Conservation (phyloP, 345 rosid genomes). For the Cochlearia excelsa region DNA sequence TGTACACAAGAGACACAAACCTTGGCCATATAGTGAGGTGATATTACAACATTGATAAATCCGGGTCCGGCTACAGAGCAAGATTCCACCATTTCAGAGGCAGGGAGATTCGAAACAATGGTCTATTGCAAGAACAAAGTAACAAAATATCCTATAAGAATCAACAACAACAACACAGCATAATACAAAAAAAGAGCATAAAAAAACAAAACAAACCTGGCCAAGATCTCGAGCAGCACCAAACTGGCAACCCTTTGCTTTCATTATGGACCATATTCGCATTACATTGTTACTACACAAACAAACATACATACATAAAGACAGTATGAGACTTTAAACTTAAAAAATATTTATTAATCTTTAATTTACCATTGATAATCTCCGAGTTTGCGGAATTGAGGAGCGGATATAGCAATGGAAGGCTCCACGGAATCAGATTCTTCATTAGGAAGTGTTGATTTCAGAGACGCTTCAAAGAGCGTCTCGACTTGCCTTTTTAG, state of each 20-base stretch:
- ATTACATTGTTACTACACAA: constrained; percentile 70
- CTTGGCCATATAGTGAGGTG: constrained; percentile 71
- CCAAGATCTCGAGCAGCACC: constrained; percentile 56
- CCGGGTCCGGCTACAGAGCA: constrained; percentile 79
- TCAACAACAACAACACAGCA: not conserved
- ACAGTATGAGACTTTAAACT: too few relatives aligned
- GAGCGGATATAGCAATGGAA: constrained; percentile 19
- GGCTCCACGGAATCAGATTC: constrained; percentile 48
- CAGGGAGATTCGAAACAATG: constrained; percentile 57
- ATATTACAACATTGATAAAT: constrained; percentile 64
- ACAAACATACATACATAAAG: not conserved
- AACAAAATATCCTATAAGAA: too few relatives aligned
- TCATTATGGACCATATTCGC: constrained; percentile 62
- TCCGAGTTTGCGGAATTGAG: constrained; percentile 48
- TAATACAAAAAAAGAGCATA: not conserved
- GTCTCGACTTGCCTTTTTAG: constrained; percentile 48
- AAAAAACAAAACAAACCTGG: constrained; percentile 41
- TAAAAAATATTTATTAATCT: not conserved
- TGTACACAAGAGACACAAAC: constrained; percentile 31
- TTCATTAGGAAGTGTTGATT: constrained; percentile 49
- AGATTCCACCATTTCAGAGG: constrained; percentile 65
- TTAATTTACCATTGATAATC: constrained; percentile 66
- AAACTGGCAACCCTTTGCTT: constrained; percentile 51
- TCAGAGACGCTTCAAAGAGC: constrained; percentile 52
- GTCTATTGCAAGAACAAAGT: constrained; percentile 39